Conservation (phyloP, 169 alveolate genomes). For the Plasmodium gonderi region DNA sequence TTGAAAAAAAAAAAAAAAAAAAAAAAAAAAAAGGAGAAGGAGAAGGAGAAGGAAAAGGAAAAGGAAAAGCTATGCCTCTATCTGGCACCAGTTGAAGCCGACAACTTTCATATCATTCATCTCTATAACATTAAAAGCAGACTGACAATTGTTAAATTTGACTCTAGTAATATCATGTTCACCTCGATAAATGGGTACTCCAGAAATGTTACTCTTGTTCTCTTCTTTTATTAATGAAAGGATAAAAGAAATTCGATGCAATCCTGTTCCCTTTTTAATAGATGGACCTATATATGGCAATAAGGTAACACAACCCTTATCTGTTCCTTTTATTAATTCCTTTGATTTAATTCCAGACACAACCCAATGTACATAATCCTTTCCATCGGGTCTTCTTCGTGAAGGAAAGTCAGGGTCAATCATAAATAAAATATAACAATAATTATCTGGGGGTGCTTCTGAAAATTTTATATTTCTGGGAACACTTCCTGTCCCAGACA, state of each 20-base stretch:
- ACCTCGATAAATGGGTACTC: conserved; percentile 68
- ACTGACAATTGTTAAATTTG: conserved; percentile 46
- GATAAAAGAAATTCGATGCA: conserved; percentile 62
- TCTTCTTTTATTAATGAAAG: conserved; percentile 62
- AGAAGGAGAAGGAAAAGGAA: not conserved
- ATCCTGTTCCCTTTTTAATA: conserved; percentile 67
- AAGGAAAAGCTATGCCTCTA: conserved; percentile 18
- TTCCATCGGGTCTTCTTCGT: conserved; percentile 71
- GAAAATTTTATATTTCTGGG: conserved; percentile 70
- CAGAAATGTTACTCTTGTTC: conserved; percentile 24
- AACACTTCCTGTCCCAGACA: conserved; percentile 66
- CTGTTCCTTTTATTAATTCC: conserved; percentile 69
- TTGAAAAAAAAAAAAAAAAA: not conserved
- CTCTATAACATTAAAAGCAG: conserved; percentile 39
- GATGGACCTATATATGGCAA: conserved; percentile 73
- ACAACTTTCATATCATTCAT: conserved; percentile 65
- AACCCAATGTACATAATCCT: conserved; percentile 68
- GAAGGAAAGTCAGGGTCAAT: conserved; percentile 72
- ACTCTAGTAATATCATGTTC: conserved; percentile 58
- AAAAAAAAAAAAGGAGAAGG: not conserved
- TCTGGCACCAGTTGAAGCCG: conserved; percentile 69
- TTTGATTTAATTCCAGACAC: conserved; percentile 71
- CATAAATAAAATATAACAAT: conserved; percentile 66
- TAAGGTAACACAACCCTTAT: conserved; percentile 40
- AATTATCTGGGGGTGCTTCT: conserved; percentile 72